phyloP scores from a whole-genome alignment of 305 asterid species.

The Galium porrigens region DNA sequence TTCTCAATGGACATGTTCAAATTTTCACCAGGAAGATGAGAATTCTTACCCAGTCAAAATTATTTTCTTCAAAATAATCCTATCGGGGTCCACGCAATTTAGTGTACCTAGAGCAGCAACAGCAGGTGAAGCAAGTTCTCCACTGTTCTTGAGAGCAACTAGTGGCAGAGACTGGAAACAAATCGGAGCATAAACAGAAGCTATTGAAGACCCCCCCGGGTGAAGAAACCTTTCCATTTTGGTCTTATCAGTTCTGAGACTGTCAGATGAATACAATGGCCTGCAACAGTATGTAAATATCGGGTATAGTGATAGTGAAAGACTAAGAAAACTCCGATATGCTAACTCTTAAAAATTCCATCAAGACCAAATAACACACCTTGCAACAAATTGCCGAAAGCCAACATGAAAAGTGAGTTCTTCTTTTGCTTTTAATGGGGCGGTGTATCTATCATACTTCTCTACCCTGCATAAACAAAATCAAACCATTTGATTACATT shows the following conservation, averaged over 20 bases:
- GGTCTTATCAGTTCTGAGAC: constrained; percentile 59
- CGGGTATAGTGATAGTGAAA: constrained; percentile 6
- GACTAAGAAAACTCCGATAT: neutral
- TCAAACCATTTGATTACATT: neutral
- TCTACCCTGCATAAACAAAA: constrained; percentile 37
- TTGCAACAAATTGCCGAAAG: constrained; percentile 68
- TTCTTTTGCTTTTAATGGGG: constrained; percentile 92
- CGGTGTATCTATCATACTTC: constrained; percentile 63
- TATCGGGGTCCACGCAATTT: constrained; percentile 64
- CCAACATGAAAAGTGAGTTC: constrained; percentile 86
- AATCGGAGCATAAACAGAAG: constrained; percentile 78
- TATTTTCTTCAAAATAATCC: constrained; percentile 73
- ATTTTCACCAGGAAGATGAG: neutral
- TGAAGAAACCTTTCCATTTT: constrained; percentile 99
- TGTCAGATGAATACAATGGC: constrained; percentile 74
- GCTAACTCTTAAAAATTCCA: neutral
- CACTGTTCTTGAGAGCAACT: constrained; percentile 55
- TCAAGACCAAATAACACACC: constrained; percentile 21
- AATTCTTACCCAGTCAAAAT: constrained; percentile 72
- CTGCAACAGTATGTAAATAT: constrained; percentile 29
- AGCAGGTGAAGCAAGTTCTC: constrained; percentile 37
- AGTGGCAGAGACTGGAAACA: constrained; percentile 65
- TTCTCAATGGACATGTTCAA: neutral
- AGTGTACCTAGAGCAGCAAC: constrained; percentile 79
- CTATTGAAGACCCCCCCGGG: constrained; percentile 65